Percentiles rank a stretch among this genome's conserved stretches.
phyloP scores from a whole-genome alignment of 352 stramenopile species.

The Phytophthora sp. region DNA sequence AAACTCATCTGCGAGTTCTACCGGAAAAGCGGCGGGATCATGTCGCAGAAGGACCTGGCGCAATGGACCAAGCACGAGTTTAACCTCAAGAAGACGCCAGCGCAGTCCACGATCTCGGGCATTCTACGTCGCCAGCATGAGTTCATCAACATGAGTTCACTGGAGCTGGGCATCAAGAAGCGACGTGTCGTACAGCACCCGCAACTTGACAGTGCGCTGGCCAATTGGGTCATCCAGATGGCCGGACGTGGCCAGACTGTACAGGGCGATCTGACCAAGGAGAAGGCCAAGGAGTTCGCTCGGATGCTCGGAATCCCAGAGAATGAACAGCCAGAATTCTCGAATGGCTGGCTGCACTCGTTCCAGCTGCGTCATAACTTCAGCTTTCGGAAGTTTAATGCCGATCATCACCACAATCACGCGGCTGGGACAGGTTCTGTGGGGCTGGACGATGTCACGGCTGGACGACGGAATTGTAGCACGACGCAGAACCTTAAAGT shows the following conservation, averaged over 20 bases:
- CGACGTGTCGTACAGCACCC: conserved; percentile 82
- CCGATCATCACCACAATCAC: conserved; percentile 47
- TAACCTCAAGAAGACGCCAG: conserved; percentile 77
- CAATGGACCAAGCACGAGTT: conserved; percentile 91
- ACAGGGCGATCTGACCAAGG: conserved; percentile 84
- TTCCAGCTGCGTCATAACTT: conserved; percentile 88
- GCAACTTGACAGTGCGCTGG: conserved; percentile 76
- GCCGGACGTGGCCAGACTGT: conserved; percentile 78
- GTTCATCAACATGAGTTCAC: conserved; percentile 85
- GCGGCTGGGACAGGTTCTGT: no score
- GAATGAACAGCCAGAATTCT: conserved; percentile 80
- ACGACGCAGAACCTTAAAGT: conserved; percentile 38
- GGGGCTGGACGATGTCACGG: neutral
- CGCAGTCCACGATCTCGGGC: conserved; percentile 85
- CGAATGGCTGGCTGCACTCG: conserved; percentile 80
- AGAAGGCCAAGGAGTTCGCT: conserved; percentile 87
- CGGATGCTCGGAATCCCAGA: conserved; percentile 83
- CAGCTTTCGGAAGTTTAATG: conserved; percentile 85
- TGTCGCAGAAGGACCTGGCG: conserved; percentile 88
- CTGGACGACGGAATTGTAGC: neutral
- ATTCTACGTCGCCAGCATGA: conserved; percentile 84
- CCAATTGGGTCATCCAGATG: conserved; percentile 90
- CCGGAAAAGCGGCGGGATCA: conserved; percentile 76
- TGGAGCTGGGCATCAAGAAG: conserved; percentile 87
- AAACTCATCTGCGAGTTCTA: conserved; percentile 89